Evolutionary conservation across 2,329 filamentous ascomycete species (phyloP), one percentile per base, ranked within the genome.

Genomic region (Atkinsonella hypoxylon): DNA sequence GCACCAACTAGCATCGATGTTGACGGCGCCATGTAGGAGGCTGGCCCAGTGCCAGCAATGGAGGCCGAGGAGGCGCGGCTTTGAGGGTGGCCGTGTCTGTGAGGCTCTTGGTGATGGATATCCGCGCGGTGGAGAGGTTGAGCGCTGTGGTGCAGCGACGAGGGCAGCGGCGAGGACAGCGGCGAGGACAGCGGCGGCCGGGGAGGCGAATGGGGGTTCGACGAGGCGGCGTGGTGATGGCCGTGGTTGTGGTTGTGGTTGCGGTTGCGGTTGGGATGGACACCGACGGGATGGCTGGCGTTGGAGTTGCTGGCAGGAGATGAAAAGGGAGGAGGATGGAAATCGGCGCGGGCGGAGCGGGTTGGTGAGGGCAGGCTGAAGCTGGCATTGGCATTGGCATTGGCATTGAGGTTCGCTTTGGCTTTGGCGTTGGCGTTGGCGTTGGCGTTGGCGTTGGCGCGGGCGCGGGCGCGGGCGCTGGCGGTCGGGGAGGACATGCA

Each of bases 331-430:
- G 61, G 56, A 48, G 61, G 56, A 55, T 63, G 64, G 49, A 67
- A 71, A 56, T 73, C 70, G 56, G 67, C 54, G 54, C 70, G 70
- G 45, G 48, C 51, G 48, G 51, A 42, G 48, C 45, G 44, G 51
- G 72, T 71, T 55, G 73, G 73, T 53, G 74, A 77, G 61, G 73
- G 70, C 63, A 76, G 64, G 61, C 64, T 71, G 62, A 76, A 75
- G 64, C 63, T 62, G 53, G 43, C 43, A 36, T 17, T 46, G 45
- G 51, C 42, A n/a, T n/a, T n/a, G n/a, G n/a, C n/a, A n/a, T n/a
- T n/a, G n/a, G n/a, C n/a, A n/a, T n/a, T n/a, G n/a, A n/a, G n/a
- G n/a, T n/a, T n/a, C n/a, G n/a, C n/a, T n/a, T n/a, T n/a, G n/a
- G n/a, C n/a, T n/a, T n/a, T n/a, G n/a, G n/a, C n/a, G n/a, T n/a